These are phyloP conservation scores for Pleurotus tuber-regium DNA, from an alignment of 768 basidiomycete species.

Conservation along the genomic window DNA sequence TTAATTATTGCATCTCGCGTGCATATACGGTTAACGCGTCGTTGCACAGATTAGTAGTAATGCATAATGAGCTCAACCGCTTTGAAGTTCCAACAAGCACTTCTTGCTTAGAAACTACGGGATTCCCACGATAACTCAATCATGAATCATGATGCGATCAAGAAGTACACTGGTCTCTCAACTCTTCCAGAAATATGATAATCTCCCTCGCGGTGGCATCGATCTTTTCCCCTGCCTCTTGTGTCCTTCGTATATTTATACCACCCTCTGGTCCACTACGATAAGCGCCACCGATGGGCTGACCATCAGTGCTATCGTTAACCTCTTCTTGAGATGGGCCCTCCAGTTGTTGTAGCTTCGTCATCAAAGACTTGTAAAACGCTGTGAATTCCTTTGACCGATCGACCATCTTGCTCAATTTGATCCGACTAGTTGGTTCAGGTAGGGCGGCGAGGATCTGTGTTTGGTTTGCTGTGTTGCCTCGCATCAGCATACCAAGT, in stretches of 20 bases:
- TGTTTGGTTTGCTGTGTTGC: constrained; percentile 31
- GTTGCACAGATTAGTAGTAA: no score
- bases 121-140: no score
- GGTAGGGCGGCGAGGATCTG: constrained; percentile 31
- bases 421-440: constrained; percentile 15
- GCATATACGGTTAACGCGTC: no score
- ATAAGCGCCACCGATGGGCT: neutral
- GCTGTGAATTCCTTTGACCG: constrained; percentile 47
- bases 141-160: neutral
- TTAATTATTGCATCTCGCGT: no score
- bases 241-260: constrained; percentile 11
- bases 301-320: neutral
- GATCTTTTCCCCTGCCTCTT: constrained; percentile 29
- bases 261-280: neutral
- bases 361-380: constrained; percentile 31
- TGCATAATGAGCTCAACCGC: no score
- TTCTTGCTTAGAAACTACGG: no score
- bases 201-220: constrained; percentile 46
- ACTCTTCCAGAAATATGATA: constrained; percentile 49
- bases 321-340: constrained; percentile 21
- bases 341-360: constrained; percentile 5
- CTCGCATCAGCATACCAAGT: constrained; percentile 55
- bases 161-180: constrained; percentile 26
- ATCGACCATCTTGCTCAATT: constrained; percentile 34
- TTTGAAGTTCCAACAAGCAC: no score